These are phyloP conservation scores for Tuber calosporum DNA, from an alignment of 495 filamentous ascomycete species.

Conservation along the genomic window DNA sequence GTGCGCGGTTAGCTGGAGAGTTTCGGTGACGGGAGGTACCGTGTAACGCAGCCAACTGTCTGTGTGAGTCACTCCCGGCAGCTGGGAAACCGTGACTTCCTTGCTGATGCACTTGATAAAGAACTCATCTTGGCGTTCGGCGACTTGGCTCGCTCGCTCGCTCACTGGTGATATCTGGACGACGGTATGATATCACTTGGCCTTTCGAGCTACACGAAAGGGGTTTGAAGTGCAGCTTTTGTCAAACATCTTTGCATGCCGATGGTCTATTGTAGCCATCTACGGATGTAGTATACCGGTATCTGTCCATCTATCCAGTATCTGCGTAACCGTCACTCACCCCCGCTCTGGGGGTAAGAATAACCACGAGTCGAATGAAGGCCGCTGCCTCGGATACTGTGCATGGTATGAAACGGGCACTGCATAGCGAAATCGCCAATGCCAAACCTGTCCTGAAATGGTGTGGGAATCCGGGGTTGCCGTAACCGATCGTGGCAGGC, in stretches of 20 bases:
- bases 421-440: background rate
- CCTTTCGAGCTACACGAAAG: background rate
- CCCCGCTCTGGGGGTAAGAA: background rate
- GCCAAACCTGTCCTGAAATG: background rate
- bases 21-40: too few species aligned
- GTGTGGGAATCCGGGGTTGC: background rate
- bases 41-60: too few species aligned
- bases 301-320: background rate
- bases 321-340: background rate
- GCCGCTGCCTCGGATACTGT: background rate
- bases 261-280: background rate
- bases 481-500: background rate
- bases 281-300: too few species aligned
- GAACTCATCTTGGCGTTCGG: background rate
- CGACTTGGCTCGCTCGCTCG: background rate
- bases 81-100: too few species aligned
- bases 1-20: too few species aligned
- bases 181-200: background rate
- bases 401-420: background rate
- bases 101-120: too few species aligned
- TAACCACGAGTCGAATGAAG: background rate
- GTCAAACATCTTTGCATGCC: background rate
- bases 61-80: conserved; percentile 4
- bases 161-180: background rate
- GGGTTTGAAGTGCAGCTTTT: background rate